phyloP scores from a whole-genome alignment of 345 rosid species.

The Linum tenue region DNA sequence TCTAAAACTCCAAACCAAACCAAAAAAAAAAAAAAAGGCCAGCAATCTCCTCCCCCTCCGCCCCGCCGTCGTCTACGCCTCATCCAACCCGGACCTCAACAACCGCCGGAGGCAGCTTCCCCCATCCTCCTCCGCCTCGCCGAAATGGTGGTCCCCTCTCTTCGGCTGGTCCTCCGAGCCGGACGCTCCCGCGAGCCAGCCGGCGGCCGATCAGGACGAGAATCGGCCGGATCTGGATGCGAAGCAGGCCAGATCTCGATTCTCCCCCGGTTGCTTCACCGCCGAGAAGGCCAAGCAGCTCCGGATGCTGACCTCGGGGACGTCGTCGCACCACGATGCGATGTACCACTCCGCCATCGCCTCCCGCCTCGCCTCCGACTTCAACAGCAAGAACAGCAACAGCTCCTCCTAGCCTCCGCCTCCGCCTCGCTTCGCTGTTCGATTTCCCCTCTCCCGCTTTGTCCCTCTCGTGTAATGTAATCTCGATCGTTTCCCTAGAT shows the following conservation, averaged over 20 bases:
- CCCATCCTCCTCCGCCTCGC: conserved; percentile 6
- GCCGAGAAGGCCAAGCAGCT: conserved; percentile 58
- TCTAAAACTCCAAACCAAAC: too few species aligned
- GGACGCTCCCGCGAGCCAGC: conserved; percentile 16
- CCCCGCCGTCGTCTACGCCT: conserved; percentile 15
- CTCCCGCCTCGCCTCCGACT: conserved; percentile 46
- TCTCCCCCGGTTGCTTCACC: conserved; percentile 38
- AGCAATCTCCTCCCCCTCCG: conserved; percentile 20
- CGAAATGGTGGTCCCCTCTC: conserved; percentile 49
- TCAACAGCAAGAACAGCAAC: conserved; percentile 10
- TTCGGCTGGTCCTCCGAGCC: conserved; percentile 49
- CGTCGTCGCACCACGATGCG: conserved; percentile 41
- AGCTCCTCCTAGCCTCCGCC: not conserved
- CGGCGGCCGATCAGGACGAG: conserved; percentile 13
- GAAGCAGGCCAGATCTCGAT: conserved; percentile 21
- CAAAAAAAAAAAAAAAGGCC: conserved; percentile 28
- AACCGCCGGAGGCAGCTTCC: conserved; percentile 8
- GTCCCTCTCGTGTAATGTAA: too few species aligned
- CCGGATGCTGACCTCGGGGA: conserved; percentile 38
- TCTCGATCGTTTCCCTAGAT: not conserved
- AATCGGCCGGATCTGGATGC: conserved; percentile 7
- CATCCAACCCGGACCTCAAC: conserved; percentile 12
- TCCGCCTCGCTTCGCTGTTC: too few species aligned
- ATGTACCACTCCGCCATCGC: conserved; percentile 79
- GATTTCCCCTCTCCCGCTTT: too few species aligned